Evolutionary conservation across 495 filamentous ascomycete genomes (phyloP), one percentile per base, ranked within the genome.

Genomic region (Penicillium alfredii): DNA sequence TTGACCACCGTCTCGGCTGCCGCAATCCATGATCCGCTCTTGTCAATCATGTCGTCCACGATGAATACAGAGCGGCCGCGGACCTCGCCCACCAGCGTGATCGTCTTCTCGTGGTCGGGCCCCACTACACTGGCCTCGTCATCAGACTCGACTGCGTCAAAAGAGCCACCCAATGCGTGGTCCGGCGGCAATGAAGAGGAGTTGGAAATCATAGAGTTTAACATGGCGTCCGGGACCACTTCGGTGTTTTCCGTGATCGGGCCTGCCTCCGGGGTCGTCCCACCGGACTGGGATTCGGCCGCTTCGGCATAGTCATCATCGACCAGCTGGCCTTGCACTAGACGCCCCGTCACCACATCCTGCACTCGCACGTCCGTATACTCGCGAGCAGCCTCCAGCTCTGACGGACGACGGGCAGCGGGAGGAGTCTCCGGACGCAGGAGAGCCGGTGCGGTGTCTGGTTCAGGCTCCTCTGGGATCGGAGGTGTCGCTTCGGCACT

Each of bases 11-110:
- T 95, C 67, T 98, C 92, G 7, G 92, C 92, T n/a, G 92, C 92
- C 6, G 90, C 92, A 49, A 97, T 92, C 92, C 92, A 98, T 12
- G 86, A 93, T 13, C 86, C 87, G 17, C 86, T 79, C 60, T 94
- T 94, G 67, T 98, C 92, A 49, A 98, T 96, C 85, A 98, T 94
- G 61, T 98, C 92, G 66, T 98, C 92, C 31, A 98, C 82, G 42
- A 98, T 84, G 60, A 98, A 82, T 23, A 96, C 92, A 2, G 85
- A 77, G 36, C 81, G 77, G 58, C 82, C 78, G 47, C 77, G 78
- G 35, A 98, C 92, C 45, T 97, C 86, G 40, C 92, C 92, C 20
- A 98, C 93, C 33, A 98, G 69, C 2, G 92, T 98, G 49, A 97
- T 89, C 68, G 88, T 96, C 58, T 86, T 84, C 60, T 98, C 92